Evolutionary conservation across 2,329 filamentous ascomycete species (phyloP).

Genomic region (Monosporascus sp.): DNA sequence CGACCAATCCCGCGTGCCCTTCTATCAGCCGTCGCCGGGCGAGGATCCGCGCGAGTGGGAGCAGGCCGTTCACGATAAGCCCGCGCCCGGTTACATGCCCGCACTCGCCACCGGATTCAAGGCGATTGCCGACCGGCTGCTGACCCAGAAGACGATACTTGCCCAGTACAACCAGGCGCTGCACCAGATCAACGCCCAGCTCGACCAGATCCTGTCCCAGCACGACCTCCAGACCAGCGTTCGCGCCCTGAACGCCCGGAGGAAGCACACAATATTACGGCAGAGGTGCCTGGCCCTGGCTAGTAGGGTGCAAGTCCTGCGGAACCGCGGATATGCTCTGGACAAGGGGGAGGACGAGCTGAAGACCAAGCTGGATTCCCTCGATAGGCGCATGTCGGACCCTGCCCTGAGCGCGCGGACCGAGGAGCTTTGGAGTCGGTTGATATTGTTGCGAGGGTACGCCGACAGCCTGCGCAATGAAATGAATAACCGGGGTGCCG

Average conservation of each 20-base stretch:
- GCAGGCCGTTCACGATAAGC: slow-evolving; percentile 74
- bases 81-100: slow-evolving; percentile 69
- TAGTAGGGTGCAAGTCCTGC: slow-evolving; percentile 72
- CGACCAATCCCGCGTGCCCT: slow-evolving; percentile 67
- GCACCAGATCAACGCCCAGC: slow-evolving; percentile 72
- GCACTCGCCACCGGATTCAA: slow-evolving; percentile 70
- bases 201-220: slow-evolving; percentile 66
- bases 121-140: slow-evolving; percentile 65
- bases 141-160: slow-evolving; percentile 65
- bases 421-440: slow-evolving; percentile 80
- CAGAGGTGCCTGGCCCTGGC: slow-evolving; percentile 70
- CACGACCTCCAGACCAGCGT: slow-evolving; percentile 75
- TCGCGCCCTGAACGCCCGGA: slow-evolving; percentile 64
- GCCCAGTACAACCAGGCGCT: slow-evolving; percentile 64
- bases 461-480: slow-evolving; percentile 68
- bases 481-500: slow-evolving; percentile 59
- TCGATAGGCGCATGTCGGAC: slow-evolving; percentile 68
- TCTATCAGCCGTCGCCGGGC: slow-evolving; percentile 62
- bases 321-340: slow-evolving; percentile 76
- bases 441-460: slow-evolving; percentile 69
- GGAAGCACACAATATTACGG: slow-evolving; percentile 67
- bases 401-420: slow-evolving; percentile 69
- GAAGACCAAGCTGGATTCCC: slow-evolving; percentile 61
- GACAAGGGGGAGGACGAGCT: slow-evolving; percentile 75
- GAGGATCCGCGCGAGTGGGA: slow-evolving; percentile 80